A percentile compares a stretch with the other conserved stretches of the same genome.
Evolutionary conservation across 495 filamentous ascomycete species (phyloP).

Genomic region (Podospora anserina): DNA sequence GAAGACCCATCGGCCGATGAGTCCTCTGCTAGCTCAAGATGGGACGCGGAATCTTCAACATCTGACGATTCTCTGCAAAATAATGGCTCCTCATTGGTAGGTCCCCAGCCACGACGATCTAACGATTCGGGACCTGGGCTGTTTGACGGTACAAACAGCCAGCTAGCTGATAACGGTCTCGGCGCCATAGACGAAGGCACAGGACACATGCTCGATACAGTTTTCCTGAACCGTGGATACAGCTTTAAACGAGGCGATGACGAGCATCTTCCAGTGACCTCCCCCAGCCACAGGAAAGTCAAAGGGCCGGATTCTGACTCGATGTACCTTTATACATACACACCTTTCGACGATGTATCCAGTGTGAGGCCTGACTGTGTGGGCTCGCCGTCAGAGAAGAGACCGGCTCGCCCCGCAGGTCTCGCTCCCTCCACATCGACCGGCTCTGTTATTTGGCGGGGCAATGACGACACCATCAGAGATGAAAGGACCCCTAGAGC

Average conservation of each 20-base stretch:
- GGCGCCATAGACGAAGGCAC: not conserved
- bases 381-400: not conserved
- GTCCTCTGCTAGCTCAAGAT: not conserved
- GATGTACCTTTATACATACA: not conserved
- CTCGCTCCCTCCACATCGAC: not conserved
- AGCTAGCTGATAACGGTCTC: not conserved
- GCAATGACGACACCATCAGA: not conserved
- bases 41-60: not conserved
- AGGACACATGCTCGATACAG: not conserved
- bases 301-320: not conserved
- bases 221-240: not conserved
- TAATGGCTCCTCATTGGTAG: not conserved
- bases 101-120: not conserved
- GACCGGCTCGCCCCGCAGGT: not conserved
- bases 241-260: not conserved
- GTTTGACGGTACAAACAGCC: not conserved
- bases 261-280: not conserved
- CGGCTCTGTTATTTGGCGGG: slow-evolving; percentile 1
- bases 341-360: not conserved
- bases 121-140: not conserved
- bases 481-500: not conserved
- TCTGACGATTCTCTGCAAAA: not conserved
- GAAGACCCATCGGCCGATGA: slow-evolving; percentile 10
- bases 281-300: not conserved
- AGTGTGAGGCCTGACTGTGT: not conserved